Conservation (phyloP, 2,329 filamentous ascomycete genomes). For the Rasamsonia emersonii region DNA sequence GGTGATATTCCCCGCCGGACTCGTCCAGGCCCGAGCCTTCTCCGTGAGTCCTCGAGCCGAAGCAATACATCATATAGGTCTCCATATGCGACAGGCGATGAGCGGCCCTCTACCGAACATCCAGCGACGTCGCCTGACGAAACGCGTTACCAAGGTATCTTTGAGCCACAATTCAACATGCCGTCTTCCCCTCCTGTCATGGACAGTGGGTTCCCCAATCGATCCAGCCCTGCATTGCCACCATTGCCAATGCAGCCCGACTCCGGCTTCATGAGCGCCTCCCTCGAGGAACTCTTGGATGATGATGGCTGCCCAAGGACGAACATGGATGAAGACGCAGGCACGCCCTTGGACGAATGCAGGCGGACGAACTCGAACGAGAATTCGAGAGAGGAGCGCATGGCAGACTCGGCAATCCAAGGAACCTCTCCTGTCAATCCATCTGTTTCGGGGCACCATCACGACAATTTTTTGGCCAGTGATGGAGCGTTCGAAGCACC, state of each 20-base stretch:
- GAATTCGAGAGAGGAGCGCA: slow-evolving; percentile 12
- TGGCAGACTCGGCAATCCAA: slow-evolving; percentile 16
- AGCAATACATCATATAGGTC: slow-evolving; percentile 29
- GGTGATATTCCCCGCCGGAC: slow-evolving; percentile 22
- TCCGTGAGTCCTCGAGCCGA: slow-evolving; percentile 54
- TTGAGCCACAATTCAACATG: slow-evolving; percentile 69
- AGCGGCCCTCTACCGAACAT: slow-evolving; percentile 33
- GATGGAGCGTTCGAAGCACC: slow-evolving; percentile 14
- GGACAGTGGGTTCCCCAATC: slow-evolving; percentile 52
- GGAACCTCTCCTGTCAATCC: slow-evolving; percentile 19
- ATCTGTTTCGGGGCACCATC: slow-evolving; percentile 12
- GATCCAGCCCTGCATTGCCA: slow-evolving; percentile 71
- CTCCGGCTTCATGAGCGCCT: slow-evolving; percentile 80
- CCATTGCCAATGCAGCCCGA: slow-evolving; percentile 52
- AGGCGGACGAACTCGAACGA: slow-evolving; percentile 14
- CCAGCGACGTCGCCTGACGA: slow-evolving; percentile 43
- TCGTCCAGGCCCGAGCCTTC: slow-evolving; percentile 41
- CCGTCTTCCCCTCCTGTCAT: slow-evolving; percentile 84
- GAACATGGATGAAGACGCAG: slow-evolving; percentile 11
- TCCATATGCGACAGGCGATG: slow-evolving; percentile 32
- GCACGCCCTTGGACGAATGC: slow-evolving; percentile 19
- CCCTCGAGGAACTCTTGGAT: slow-evolving; percentile 60
- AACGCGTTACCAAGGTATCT: slow-evolving; percentile 40
- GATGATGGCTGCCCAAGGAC: slow-evolving; percentile 40
- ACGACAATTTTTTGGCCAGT: slow-evolving; percentile 13